Evolutionary conservation across 768 basidiomycete genomes (phyloP), one percentile per base, ranked within the genome.

Genomic region (Boletus rufocinnamomeus): DNA sequence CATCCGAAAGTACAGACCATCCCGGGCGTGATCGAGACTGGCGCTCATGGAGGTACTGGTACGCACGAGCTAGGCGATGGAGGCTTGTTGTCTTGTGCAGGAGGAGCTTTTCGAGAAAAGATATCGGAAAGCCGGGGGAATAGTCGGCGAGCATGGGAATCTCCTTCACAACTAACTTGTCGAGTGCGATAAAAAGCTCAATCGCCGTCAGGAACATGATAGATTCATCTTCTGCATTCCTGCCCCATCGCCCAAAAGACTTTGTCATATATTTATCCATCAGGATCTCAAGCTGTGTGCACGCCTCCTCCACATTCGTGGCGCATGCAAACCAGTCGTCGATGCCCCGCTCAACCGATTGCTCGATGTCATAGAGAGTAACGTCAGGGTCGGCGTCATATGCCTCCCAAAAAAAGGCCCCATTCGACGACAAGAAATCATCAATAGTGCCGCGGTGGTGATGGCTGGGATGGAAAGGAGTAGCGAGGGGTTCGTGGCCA

Each of bases 151-250:
- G 46, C 10, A 76, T 54, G 27, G 75, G 67, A n/a, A 66, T 14
- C 41, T 10, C 41, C 10, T 45, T 51, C 21, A 68, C 41, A 1
- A 56, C 63, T 4, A 71, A 34, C 38, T 59, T 67, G 54, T 77
- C 76, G 2, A 77, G 55, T 0, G 64, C 75, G 1, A 73, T 54
- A 70, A 68, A 77, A 9, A 76, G 69, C 32, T 80, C 76, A 0
- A 69, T 32, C 7, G 38, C n/a, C 0, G 68, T 69, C 46, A 84
- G 63, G 27, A 82, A 53, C 71, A 80, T 76, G 6, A 76, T 56
- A 0, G 80, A 80, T 2, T 61, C 34, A 38, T 70, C 58, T 54
- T 81, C 78, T 17, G 76, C 71, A 10, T 10, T 40, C n/a, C n/a
- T n/a, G n/a, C n/a, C n/a, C n/a, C n/a, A n/a, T n/a, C n/a, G n/a